Percentiles rank a stretch among this genome's conserved stretches.
Conservation (phyloP, 2,329 filamentous ascomycete genomes). For the Pseudogymnoascus sp. region DNA sequence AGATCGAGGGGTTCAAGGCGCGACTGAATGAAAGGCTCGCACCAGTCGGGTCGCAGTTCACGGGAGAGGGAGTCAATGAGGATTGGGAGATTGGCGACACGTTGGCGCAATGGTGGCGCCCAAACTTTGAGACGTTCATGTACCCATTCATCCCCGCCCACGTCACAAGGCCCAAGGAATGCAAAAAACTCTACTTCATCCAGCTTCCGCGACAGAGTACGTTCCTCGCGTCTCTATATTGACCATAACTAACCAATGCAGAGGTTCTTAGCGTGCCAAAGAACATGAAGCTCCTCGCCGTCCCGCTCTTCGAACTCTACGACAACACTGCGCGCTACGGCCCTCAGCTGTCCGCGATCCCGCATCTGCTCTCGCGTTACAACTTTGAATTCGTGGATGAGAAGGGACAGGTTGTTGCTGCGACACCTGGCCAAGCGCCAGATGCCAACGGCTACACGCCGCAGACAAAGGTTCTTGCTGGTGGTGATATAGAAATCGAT, state of each 20-base stretch:
- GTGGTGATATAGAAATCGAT: conserved; percentile 54
- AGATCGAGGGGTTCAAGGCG: conserved; percentile 89
- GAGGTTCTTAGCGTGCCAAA: conserved; percentile 95
- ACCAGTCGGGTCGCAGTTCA: conserved; percentile 73
- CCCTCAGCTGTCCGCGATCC: conserved; percentile 91
- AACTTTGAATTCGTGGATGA: conserved; percentile 98
- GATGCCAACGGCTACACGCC: conserved; percentile 47
- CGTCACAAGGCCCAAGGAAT: conserved; percentile 93
- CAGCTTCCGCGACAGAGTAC: conserved; percentile 85
- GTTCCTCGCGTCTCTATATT: conserved; percentile 24
- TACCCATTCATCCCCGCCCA: conserved; percentile 96
- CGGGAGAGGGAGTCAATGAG: conserved; percentile 79
- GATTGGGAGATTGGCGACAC: conserved; percentile 95
- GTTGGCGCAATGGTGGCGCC: conserved; percentile 95
- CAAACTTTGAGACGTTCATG: conserved; percentile 99
- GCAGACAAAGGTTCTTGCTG: conserved; percentile 57
- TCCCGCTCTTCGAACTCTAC: conserved; percentile 95
- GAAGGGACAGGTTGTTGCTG: conserved; percentile 75
- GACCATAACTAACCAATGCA: conserved; percentile 32
- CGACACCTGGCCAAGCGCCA: conserved; percentile 66
- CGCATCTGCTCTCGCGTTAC: conserved; percentile 87
- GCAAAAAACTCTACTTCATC: conserved; percentile 98
- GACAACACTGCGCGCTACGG: conserved; percentile 94
- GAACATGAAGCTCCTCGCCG: conserved; percentile 98
- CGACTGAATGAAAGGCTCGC: conserved; percentile 89